Percentiles rank a stretch among this genome's conserved stretches.
phyloP scores from a whole-genome alignment of 2,329 filamentous ascomycete species.

The Bipolaris zeicola region DNA sequence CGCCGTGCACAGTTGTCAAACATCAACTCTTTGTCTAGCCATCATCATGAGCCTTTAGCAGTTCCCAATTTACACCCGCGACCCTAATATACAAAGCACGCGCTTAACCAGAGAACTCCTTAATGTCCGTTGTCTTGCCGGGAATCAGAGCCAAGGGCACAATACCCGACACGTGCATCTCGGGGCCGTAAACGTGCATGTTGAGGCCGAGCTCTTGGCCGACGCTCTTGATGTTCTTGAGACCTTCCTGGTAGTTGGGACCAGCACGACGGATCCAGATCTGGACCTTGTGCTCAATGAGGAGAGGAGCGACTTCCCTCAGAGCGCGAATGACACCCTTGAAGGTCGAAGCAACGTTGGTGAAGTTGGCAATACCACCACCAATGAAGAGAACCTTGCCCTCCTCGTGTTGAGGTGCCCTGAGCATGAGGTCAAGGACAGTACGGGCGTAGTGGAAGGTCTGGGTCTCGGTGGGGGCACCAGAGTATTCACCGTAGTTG shows the following conservation, averaged over 20 bases:
- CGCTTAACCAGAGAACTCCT: constrained; percentile 63
- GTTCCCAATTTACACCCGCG: constrained; percentile 19
- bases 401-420: constrained; percentile 79
- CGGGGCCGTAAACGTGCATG: constrained; percentile 86
- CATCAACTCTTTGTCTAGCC: constrained; percentile 42
- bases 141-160: constrained; percentile 81
- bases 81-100: constrained; percentile 38
- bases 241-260: constrained; percentile 99
- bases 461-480: constrained; percentile 97
- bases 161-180: constrained; percentile 92
- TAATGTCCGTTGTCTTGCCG: constrained; percentile 65
- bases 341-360: constrained; percentile 98
- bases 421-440: constrained; percentile 95
- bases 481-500: constrained; percentile 99
- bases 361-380: constrained; percentile 99
- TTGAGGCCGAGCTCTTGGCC: constrained; percentile 92
- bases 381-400: constrained; percentile 99
- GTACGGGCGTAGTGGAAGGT: constrained; percentile 99
- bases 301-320: constrained; percentile 81
- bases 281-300: constrained; percentile 95
- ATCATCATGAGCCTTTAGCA: constrained; percentile 34
- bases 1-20: constrained; percentile 25
- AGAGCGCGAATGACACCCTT: constrained; percentile 98
- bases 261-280: constrained; percentile 93
- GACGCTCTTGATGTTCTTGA: constrained; percentile 99